Base-by-base conservation (phyloP, 2,329 filamentous ascomycete genomes). In the Trichoderma atrobrunneum region DNA sequence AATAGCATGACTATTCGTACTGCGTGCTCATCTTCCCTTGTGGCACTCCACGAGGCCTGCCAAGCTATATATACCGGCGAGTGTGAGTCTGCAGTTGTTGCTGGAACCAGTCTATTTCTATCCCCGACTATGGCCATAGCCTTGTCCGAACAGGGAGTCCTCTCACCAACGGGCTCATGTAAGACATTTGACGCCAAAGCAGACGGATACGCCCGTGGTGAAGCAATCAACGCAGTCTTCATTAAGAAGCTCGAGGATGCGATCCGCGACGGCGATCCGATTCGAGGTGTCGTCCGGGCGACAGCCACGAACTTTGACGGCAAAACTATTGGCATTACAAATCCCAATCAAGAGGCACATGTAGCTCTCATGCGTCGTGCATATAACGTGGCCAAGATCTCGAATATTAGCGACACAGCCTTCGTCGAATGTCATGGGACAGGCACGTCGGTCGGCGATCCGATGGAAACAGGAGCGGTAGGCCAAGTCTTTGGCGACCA, bases 181-280 rank as follows among this genome's bases (percentile, higher is more conserved):
- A 77, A 79, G 63, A 78, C 79, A 1, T 86, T 85, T 72, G 85
- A 86, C 56, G 78, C 80, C 3, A 76, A 79, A 8, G 87, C 85
- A 0, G 80, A 86, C 68, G 87, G 87, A 0, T 89, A 87, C 71
- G 85, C 80, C 0, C 81, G 86, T 7, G 87, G 84, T 2, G 87
- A 89, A 73, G 87, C 84, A 6, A 75, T 84, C 16, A 82, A 77
- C 3, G 78, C 81, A 7, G 70, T 88, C 7, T 78, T 84, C 7
- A 72, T 89, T 0, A 88, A 88, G 77, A 79, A 76, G 0, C 76
- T 88, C 0, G 77, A 80, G 3, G 81, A 84, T 57, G 87, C 87
- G 0, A 72, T 88, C 5, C 77, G 79, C 3, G 85, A 86, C 62
- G 82, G 83, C 3, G 84, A 88, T 72, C 82, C 82, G 0, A 77